These are phyloP conservation scores for Exophiala oligosperma DNA, from an alignment of 2,329 filamentous ascomycete genomes.

Conservation along the genomic window DNA sequence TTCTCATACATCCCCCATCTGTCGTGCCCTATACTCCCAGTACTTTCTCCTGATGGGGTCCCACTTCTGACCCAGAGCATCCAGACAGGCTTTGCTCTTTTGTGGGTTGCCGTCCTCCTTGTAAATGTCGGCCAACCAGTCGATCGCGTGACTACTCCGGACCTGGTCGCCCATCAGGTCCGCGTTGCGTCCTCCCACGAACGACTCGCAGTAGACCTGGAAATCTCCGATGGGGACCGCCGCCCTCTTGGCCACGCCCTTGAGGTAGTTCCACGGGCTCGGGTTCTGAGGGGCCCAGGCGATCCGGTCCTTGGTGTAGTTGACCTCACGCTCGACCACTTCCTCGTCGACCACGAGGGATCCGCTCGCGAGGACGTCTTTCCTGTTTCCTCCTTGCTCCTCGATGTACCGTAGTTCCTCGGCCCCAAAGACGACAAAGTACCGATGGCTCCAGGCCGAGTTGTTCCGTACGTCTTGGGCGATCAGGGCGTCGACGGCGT, in stretches of 20 bases:
- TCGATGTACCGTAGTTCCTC: conserved; percentile 43
- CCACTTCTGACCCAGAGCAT: conserved; percentile 77
- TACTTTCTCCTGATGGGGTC: conserved; percentile 90
- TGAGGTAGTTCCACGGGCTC: conserved; percentile 89
- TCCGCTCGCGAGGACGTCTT: conserved; percentile 14
- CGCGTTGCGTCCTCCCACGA: conserved; percentile 36
- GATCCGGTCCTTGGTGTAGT: conserved; percentile 73
- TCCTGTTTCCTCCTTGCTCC: conserved; percentile 32
- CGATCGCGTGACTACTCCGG: conserved; percentile 59
- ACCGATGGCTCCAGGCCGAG: conserved; percentile 95
- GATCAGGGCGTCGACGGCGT: conserved; percentile 71
- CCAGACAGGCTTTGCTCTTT: conserved; percentile 68
- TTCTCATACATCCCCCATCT: conserved; percentile 3
- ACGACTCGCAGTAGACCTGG: conserved; percentile 55
- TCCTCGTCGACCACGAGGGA: conserved; percentile 55
- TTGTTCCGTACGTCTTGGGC: conserved; percentile 88
- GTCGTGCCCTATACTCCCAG: conserved; percentile 70
- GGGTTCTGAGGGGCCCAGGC: conserved; percentile 85
- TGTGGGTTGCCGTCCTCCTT: conserved; percentile 41
- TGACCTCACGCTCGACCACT: conserved; percentile 72
- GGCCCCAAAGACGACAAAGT: conserved; percentile 80
- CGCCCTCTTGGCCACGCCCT: conserved; percentile 70
- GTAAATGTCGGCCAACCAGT: conserved; percentile 51
- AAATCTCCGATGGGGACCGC: conserved; percentile 51
- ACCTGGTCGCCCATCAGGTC: conserved; percentile 39